Percentiles rank a stretch among this genome's conserved stretches.
These are phyloP conservation scores for Oenanthe sinensis DNA, from an alignment of 129 eudicot genomes.

Conservation along the genomic window DNA sequence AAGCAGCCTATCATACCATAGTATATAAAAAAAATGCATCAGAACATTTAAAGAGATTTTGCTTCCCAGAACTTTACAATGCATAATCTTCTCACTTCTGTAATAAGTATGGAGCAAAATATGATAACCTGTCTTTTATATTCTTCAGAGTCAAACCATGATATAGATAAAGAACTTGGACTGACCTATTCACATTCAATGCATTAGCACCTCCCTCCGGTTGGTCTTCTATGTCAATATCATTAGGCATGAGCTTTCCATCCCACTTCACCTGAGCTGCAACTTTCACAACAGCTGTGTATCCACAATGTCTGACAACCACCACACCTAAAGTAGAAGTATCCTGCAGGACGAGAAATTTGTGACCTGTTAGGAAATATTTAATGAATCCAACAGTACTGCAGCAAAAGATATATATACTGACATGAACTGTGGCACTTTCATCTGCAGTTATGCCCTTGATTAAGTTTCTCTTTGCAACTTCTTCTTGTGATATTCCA, in stretches of 20 bases:
- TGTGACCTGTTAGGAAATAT: slow-evolving; percentile 1
- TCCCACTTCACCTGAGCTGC: slow-evolving; percentile 55
- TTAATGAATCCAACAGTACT: background rate
- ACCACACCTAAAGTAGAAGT: slow-evolving; percentile 87
- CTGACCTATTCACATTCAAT: slow-evolving; percentile 89
- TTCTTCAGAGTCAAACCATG: background rate
- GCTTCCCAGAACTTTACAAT: background rate
- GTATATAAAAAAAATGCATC: background rate
- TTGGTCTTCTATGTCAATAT: slow-evolving; percentile 80
- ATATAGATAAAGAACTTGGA: background rate
- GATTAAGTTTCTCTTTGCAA: slow-evolving; percentile 73
- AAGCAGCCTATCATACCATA: background rate
- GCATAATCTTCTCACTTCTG: background rate
- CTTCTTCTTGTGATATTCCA: slow-evolving; percentile 62
- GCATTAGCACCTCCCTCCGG: slow-evolving; percentile 98
- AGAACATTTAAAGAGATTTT: background rate
- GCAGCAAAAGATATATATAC: slow-evolving; percentile 20
- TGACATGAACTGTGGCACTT: slow-evolving; percentile 85
- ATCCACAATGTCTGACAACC: slow-evolving; percentile 88
- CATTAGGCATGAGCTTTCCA: slow-evolving; percentile 53
- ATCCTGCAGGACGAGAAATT: slow-evolving; percentile 47
- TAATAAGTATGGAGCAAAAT: background rate
- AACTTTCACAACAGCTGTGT: slow-evolving; percentile 84
- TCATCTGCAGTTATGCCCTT: slow-evolving; percentile 98
- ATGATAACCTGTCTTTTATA: background rate